A percentile compares a stretch with the other conserved stretches of the same genome.
Conservation (phyloP, 352 stramenopile species). For the Hyaloperonospora brassicae region DNA sequence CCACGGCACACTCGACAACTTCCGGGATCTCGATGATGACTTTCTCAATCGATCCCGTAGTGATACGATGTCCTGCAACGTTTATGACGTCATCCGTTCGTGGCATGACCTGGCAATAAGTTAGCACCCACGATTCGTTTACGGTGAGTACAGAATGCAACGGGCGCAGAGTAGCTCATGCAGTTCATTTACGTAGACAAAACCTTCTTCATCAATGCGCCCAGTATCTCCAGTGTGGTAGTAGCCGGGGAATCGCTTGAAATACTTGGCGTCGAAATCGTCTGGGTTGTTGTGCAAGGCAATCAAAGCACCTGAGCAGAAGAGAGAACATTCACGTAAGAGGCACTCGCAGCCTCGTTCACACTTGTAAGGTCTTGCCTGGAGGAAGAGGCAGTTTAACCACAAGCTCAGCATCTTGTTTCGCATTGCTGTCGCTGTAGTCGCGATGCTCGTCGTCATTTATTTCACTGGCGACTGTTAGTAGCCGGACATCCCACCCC, state of each 20-base stretch:
- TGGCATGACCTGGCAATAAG: constrained; percentile 65
- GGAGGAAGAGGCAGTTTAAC: constrained; percentile 83
- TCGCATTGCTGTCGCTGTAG: constrained; percentile 43
- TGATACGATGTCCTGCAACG: constrained; percentile 80
- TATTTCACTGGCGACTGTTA: constrained; percentile 44
- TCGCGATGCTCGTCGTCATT: constrained; percentile 36
- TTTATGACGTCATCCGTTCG: constrained; percentile 90
- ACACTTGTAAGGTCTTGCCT: constrained; percentile 18
- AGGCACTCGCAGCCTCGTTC: neutral
- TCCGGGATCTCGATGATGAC: no score
- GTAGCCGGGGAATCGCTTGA: constrained; percentile 78
- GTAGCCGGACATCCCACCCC: constrained; percentile 76
- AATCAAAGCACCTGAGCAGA: constrained; percentile 42
- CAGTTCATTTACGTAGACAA: constrained; percentile 59
- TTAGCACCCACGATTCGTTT: neutral
- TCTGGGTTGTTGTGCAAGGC: constrained; percentile 84
- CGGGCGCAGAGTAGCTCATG: neutral
- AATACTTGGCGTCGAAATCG: constrained; percentile 76
- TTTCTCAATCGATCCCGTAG: no score
- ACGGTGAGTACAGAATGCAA: neutral
- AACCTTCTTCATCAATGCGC: constrained; percentile 86
- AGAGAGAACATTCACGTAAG: neutral
- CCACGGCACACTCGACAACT: no score
- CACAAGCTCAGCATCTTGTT: constrained; percentile 56
- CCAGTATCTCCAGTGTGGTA: constrained; percentile 86